Evolutionary conservation across 495 filamentous ascomycete genomes (phyloP).

Genomic region (Barbatosphaeria neglecta): DNA sequence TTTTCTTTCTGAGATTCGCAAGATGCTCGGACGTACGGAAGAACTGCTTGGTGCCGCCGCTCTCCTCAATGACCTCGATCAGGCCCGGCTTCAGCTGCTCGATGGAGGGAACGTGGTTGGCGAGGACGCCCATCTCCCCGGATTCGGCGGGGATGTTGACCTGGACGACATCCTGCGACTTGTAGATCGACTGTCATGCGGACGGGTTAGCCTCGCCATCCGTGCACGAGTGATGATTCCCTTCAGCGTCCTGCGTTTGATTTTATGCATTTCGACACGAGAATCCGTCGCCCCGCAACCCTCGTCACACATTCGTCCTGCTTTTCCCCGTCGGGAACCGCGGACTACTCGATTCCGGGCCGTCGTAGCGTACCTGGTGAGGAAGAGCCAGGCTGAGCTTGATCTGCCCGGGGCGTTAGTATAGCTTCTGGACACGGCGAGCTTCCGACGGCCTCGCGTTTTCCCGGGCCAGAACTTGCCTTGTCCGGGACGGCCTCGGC

Average conservation of each 20-base stretch:
- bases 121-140: slow-evolving; percentile 98
- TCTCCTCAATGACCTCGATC: slow-evolving; percentile 92
- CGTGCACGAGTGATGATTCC: background rate
- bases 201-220: slow-evolving; percentile 30
- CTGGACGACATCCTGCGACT: slow-evolving; percentile 66
- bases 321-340: too few relatives aligned
- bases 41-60: slow-evolving; percentile 82
- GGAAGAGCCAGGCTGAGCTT: slow-evolving; percentile 93
- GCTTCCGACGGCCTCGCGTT: background rate
- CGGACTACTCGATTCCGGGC: too few relatives aligned
- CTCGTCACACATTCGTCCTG: too few relatives aligned
- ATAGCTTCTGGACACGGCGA: background rate
- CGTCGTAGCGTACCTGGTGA: slow-evolving; percentile 79
- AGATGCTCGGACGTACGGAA: slow-evolving; percentile 62
- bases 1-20: slow-evolving; percentile 5
- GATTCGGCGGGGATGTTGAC: slow-evolving; percentile 98
- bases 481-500: slow-evolving; percentile 85
- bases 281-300: too few relatives aligned
- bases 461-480: slow-evolving; percentile 36
- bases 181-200: slow-evolving; percentile 41
- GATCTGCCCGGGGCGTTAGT: slow-evolving; percentile 51
- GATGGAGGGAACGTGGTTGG: slow-evolving; percentile 97
- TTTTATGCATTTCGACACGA: too few relatives aligned
- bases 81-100: slow-evolving; percentile 97
- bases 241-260: too few relatives aligned